Conservation (phyloP, 306 rosid genomes). For the Alnus glutinosa region DNA sequence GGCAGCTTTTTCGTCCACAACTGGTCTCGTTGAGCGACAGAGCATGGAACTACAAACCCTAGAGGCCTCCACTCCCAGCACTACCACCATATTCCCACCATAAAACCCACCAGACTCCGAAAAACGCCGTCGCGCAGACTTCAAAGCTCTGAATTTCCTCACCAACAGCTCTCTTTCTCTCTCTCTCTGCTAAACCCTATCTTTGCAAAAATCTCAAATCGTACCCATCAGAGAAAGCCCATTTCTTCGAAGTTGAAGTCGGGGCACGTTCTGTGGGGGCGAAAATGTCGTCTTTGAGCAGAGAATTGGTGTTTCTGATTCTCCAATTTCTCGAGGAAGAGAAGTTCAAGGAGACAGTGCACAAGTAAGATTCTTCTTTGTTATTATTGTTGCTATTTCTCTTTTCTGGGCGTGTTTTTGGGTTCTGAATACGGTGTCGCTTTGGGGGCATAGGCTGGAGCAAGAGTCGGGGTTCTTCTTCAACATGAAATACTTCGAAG, state of each 20-base stretch:
- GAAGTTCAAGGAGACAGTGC: conserved; percentile 70
- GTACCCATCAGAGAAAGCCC: not conserved
- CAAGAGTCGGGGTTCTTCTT: conserved; percentile 87
- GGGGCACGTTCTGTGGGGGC: not conserved
- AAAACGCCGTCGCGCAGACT: conserved; percentile 11
- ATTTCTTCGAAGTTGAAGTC: not conserved
- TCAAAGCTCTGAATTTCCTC: not conserved
- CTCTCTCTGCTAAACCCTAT: not conserved
- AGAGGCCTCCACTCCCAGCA: conserved; percentile 1
- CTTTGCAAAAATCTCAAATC: not conserved
- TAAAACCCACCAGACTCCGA: conserved; percentile 1
- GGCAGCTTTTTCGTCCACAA: conserved; percentile 45
- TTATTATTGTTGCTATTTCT: not conserved
- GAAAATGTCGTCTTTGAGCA: conserved; percentile 71
- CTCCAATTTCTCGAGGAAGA: conserved; percentile 88
- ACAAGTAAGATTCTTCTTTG: conserved; percentile 45
- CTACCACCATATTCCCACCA: not conserved
- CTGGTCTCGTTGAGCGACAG: not conserved
- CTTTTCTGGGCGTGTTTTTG: not conserved
- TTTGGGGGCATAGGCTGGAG: conserved; percentile 58
- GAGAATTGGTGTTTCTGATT: conserved; percentile 85
- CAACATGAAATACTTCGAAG: conserved; percentile 90
- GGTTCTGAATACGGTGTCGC: not conserved
- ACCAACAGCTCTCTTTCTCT: not conserved
- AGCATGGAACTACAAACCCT: conserved; percentile 34